Percentiles rank a stretch among this genome's conserved stretches.
Evolutionary conservation across 495 filamentous ascomycete species (phyloP).

Genomic region (Margaritispora aquatica): DNA sequence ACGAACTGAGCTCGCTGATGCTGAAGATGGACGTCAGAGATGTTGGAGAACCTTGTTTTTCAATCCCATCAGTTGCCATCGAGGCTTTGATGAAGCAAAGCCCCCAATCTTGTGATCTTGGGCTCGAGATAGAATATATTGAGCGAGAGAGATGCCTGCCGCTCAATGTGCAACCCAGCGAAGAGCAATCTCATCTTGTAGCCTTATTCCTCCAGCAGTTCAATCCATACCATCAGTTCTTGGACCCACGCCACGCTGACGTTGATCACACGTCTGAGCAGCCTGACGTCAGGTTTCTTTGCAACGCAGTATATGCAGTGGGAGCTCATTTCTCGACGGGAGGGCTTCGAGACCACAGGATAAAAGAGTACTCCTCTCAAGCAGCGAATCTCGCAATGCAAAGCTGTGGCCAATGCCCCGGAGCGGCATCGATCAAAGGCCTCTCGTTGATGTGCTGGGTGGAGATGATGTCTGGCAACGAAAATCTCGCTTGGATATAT

Average conservation of each 20-base stretch:
- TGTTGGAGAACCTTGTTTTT: background rate
- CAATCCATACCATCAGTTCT: background rate
- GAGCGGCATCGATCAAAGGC: background rate
- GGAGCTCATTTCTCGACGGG: background rate
- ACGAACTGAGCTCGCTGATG: background rate
- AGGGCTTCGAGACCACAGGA: background rate
- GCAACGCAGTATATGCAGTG: background rate
- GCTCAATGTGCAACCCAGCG: no score
- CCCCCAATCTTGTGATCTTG: background rate
- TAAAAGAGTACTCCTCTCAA: background rate
- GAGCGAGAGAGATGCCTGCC: no score
- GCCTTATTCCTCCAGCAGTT: background rate
- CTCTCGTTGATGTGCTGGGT: background rate
- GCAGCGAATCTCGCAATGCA: background rate
- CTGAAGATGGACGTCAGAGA: background rate
- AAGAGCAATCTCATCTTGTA: background rate
- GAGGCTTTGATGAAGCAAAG: background rate
- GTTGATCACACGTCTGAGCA: background rate
- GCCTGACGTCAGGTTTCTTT: background rate
- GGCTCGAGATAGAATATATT: no score
- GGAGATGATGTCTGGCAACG: background rate
- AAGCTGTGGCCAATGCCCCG: background rate
- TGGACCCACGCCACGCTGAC: background rate
- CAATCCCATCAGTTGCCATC: background rate
- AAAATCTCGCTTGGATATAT: background rate